Conservation (phyloP, 2,329 filamentous ascomycete genomes). For the Calonectria honghensis region DNA sequence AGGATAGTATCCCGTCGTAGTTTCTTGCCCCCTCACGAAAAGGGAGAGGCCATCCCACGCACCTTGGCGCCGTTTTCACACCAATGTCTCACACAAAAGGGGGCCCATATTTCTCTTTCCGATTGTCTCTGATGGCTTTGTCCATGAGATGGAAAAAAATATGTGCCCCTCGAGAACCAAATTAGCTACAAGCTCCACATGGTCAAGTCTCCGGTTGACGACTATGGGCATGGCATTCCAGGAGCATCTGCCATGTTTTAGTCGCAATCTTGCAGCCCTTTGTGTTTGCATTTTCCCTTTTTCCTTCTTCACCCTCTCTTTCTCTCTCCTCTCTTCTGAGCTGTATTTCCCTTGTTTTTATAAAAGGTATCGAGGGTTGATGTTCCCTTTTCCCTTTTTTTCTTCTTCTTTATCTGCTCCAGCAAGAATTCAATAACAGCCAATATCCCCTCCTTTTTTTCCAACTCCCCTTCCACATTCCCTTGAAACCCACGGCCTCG, state of each 20-base stretch:
- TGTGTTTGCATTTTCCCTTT: slow-evolving; percentile 20
- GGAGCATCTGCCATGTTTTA: slow-evolving; percentile 34
- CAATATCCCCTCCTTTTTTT: slow-evolving; percentile 11
- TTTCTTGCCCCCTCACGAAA: slow-evolving; percentile 9
- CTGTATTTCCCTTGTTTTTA: slow-evolving; percentile 19
- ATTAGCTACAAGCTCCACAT: slow-evolving; percentile 24
- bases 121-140: slow-evolving; percentile 19
- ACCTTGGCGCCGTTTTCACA: slow-evolving; percentile 16
- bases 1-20: slow-evolving; percentile 10
- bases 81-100: slow-evolving; percentile 12
- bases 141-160: not conserved
- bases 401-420: not conserved
- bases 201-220: slow-evolving; percentile 20
- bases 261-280: slow-evolving; percentile 29
- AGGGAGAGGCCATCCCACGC: slow-evolving; percentile 8
- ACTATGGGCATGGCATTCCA: slow-evolving; percentile 42
- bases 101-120: slow-evolving; percentile 23
- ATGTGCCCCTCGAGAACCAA: not conserved
- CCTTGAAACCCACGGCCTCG: too few species aligned
- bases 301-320: slow-evolving; percentile 31
- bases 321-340: not conserved
- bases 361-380: slow-evolving; percentile 18
- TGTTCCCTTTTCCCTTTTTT: not conserved
- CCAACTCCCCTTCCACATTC: slow-evolving; percentile 28
- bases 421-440: not conserved